Percentiles rank a stretch among this genome's conserved stretches.
phyloP scores from a whole-genome alignment of 2,329 filamentous ascomycete species.

The Tolypocladium tundrense region DNA sequence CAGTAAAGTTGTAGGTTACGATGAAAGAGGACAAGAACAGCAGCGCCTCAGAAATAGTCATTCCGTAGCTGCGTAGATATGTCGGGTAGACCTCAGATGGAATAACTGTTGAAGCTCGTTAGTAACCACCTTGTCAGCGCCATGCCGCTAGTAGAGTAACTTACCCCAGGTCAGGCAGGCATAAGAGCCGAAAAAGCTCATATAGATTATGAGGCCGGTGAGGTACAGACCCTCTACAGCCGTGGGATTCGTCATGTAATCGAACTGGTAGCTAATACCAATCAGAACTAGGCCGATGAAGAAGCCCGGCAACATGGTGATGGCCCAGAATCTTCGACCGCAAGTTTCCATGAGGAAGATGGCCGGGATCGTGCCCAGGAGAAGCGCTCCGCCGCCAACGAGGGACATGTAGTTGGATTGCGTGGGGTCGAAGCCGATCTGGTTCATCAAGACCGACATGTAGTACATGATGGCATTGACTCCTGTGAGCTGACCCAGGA shows the following conservation, averaged over 20 bases:
- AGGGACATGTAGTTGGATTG: conserved; percentile 64
- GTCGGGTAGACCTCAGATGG: conserved; percentile 64
- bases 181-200: conserved; percentile 58
- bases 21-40: conserved; percentile 64
- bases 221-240: conserved; percentile 52
- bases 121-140: background rate
- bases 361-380: conserved; percentile 58
- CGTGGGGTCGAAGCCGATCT: conserved; percentile 55
- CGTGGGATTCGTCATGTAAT: conserved; percentile 18
- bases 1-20: conserved; percentile 65
- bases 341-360: conserved; percentile 63
- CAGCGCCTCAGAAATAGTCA: conserved; percentile 59
- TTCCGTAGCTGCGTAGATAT: conserved; percentile 62
- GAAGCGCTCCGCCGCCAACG: conserved; percentile 57
- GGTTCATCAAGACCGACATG: conserved; percentile 56
- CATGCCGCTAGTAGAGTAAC: background rate
- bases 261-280: conserved; percentile 51
- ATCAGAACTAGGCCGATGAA: conserved; percentile 60
- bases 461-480: conserved; percentile 65
- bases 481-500: conserved; percentile 60
- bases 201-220: conserved; percentile 57
- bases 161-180: conserved; percentile 49
- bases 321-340: conserved; percentile 66
- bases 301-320: conserved; percentile 61
- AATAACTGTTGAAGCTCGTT: conserved; percentile 27